Percentiles rank a stretch among this genome's conserved stretches.
These are phyloP conservation scores for Aplosporella prunicola DNA, from an alignment of 2,329 filamentous ascomycete species.

Conservation along the genomic window DNA sequence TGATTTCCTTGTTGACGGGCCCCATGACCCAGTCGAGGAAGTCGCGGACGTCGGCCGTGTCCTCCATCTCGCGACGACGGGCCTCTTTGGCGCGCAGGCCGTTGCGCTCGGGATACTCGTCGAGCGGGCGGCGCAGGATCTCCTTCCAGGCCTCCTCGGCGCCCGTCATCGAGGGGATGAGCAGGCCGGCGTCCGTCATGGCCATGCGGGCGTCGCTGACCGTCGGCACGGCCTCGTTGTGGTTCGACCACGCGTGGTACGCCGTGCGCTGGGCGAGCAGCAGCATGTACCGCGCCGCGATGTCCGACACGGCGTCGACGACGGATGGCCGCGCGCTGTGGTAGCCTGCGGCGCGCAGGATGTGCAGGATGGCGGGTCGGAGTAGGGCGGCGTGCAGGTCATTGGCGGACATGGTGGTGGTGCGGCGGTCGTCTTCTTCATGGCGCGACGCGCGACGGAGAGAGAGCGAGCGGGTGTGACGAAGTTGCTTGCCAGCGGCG, in stretches of 20 bases:
- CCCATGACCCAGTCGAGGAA: slow-evolving; percentile 75
- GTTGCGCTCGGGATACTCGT: slow-evolving; percentile 31
- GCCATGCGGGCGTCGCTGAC: slow-evolving; percentile 79
- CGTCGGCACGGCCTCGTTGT: slow-evolving; percentile 53
- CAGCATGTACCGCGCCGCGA: slow-evolving; percentile 71
- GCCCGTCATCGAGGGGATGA: slow-evolving; percentile 58
- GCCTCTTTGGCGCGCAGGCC: slow-evolving; percentile 34
- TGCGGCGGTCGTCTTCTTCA: no score
- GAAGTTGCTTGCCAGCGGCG: no score
- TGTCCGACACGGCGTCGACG: slow-evolving; percentile 77
- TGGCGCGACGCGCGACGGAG: no score
- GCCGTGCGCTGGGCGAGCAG: slow-evolving; percentile 65
- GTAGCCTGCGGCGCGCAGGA: slow-evolving; percentile 84
- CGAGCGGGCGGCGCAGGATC: slow-evolving; percentile 35
- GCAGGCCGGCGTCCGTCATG: slow-evolving; percentile 67
- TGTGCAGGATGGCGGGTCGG: slow-evolving; percentile 79
- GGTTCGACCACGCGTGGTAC: slow-evolving; percentile 59
- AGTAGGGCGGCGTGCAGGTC: slow-evolving; percentile 65
- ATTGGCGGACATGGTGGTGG: slow-evolving; percentile 19
- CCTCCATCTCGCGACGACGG: slow-evolving; percentile 51
- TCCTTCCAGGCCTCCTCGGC: slow-evolving; percentile 60
- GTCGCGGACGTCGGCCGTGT: slow-evolving; percentile 64
- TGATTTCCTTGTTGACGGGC: slow-evolving; percentile 66
- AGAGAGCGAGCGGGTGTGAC: no score
- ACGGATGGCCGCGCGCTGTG: slow-evolving; percentile 72